These are phyloP conservation scores for Monilinia vaccinii-corymbosi DNA, from an alignment of 2,329 filamentous ascomycete species.

Conservation along the genomic window DNA sequence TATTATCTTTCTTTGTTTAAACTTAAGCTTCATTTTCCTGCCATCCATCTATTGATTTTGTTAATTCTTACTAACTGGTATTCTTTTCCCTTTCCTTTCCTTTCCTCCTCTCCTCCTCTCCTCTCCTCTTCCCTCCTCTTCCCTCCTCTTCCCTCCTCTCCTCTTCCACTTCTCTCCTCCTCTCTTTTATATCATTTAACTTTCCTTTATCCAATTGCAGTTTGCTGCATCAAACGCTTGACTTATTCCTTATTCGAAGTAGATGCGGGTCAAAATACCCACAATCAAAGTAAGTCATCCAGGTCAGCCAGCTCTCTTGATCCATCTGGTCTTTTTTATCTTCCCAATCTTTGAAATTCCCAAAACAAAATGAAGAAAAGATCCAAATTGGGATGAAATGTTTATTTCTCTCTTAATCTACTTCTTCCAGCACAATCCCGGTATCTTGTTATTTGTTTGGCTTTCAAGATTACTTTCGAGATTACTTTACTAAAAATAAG, in stretches of 20 bases:
- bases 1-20: no score
- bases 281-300: constrained; percentile 8
- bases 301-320: not conserved
- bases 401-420: not conserved
- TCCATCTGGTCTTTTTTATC: not conserved
- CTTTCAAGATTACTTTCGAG: not conserved
- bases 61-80: no score
- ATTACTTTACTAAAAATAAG: not conserved
- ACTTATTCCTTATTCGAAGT: constrained; percentile 10
- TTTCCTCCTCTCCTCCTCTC: no score
- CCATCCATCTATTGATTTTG: no score
- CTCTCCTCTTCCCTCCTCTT: no score
- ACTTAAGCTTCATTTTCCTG: no score
- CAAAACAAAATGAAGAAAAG: not conserved
- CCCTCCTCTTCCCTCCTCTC: no score
- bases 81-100: no score
- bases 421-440: not conserved
- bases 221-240: not conserved
- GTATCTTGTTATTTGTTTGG: not conserved
- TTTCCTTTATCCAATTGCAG: constrained; percentile 3
- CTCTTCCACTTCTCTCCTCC: no score
- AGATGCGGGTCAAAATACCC: constrained; percentile 10
- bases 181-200: not conserved
- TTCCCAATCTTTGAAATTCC: no score
- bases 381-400: not conserved